Base-by-base conservation (phyloP, 306 rosid genomes). In the Amphicarpaea edgeworthii region DNA sequence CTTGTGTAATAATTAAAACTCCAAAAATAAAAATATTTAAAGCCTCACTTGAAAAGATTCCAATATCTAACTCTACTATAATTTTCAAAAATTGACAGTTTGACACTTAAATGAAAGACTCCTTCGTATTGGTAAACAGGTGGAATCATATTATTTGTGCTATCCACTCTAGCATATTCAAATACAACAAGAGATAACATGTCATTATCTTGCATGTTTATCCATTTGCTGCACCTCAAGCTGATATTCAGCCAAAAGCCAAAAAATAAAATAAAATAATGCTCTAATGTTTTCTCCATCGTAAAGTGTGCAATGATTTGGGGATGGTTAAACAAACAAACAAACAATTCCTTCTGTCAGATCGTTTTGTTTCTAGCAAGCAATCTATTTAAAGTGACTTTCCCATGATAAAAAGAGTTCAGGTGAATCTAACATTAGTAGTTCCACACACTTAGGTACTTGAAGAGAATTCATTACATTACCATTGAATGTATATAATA, bases 371-470 rank as follows among this genome's bases (percentile, higher is more conserved):
- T 53, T 32, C 34, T 15, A 41, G 23, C 46, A 26, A 77, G 70
- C 77, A 71, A 76, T 21, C 64, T 24, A 45, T 53, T 66, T 46
- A 30, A 19, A 62, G 80, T 68, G 74, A 50, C 38, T 63, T 63
- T 62, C 6, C 10, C 68, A 3, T 20, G 19, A 73, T 63, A 45
- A 49, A 49, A 54, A 75, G 37, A 55, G 75, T 59, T 41, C 23
- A 8, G 11, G 26, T 60, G 70, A 69, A 84, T 60, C 60, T 60
- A 62, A 53, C 50, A 64, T 16, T 11, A 46, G 28, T 26, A 26
- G 26, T 26, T 26, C 19, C 37, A 58, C 17, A 16, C 16, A 17
- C 24, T 42, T 11, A 17, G 45, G 23, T n/a, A 8, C 32, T 51
- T 19, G 15, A 45, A n/a, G 26, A 57, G 70, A 23, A 26, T 70